Percentiles rank a stretch among this genome's conserved stretches.
phyloP scores from a whole-genome alignment of 2,329 filamentous ascomycete species.

The Neonectria coccinea region DNA sequence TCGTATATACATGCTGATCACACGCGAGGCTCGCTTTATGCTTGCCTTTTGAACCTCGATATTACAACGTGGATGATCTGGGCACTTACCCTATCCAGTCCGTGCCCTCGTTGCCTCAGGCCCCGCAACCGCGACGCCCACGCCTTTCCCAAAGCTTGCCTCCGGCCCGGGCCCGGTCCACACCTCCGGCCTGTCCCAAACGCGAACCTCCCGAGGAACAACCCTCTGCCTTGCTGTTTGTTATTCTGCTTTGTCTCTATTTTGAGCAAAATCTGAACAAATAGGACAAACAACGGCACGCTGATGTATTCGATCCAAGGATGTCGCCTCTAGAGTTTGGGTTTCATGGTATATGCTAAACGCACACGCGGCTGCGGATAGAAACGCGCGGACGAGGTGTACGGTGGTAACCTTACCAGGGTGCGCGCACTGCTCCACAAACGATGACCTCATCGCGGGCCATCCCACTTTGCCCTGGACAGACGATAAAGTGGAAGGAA shows the following conservation, averaged over 20 bases:
- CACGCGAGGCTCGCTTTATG: no score
- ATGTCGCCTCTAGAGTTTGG: no score
- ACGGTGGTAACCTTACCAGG: no score
- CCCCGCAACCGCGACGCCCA: not conserved
- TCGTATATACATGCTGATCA: no score
- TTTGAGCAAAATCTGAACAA: not conserved
- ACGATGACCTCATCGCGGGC: conserved; percentile 2
- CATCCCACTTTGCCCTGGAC: not conserved
- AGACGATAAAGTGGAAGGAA: not conserved
- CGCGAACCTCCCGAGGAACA: not conserved
- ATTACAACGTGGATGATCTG: not conserved
- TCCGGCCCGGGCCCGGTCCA: conserved; percentile 6
- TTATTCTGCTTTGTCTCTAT: not conserved
- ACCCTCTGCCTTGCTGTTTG: not conserved
- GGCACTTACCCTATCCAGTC: not conserved
- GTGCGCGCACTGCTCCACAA: not conserved
- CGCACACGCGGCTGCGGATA: not conserved
- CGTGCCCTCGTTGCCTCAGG: conserved; percentile 4
- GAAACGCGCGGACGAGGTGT: not conserved
- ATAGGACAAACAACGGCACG: no score
- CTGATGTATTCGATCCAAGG: no score
- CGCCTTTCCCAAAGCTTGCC: not conserved
- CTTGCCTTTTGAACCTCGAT: not conserved
- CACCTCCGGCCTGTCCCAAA: not conserved
- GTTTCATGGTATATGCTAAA: not conserved